Conservation (phyloP, 1,284 basidiomycete species). For the Coniferiporia sulphurascens region DNA sequence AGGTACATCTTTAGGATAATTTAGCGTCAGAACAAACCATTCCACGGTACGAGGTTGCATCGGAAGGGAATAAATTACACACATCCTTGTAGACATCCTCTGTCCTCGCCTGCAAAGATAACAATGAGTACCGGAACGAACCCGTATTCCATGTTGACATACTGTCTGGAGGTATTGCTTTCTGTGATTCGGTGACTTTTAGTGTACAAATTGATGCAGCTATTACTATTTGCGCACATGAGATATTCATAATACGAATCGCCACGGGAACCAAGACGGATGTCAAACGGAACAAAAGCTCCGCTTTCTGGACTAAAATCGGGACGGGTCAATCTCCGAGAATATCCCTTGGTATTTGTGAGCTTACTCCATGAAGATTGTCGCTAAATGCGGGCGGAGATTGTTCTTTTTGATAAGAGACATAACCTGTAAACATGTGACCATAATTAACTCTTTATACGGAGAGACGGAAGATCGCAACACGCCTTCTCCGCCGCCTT, state of each 20-base stretch:
- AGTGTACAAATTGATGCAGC: background rate
- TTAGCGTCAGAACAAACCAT: too few relatives aligned
- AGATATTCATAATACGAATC: slow-evolving; percentile 97
- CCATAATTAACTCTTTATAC: background rate
- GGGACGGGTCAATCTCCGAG: too few relatives aligned
- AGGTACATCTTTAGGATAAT: slow-evolving; percentile 69
- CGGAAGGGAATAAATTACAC: slow-evolving; percentile 21
- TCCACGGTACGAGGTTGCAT: too few relatives aligned
- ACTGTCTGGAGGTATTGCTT: slow-evolving; percentile 83
- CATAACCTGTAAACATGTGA: slow-evolving; percentile 54
- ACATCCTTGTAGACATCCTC: slow-evolving; percentile 79
- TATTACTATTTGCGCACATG: slow-evolving; percentile 52
- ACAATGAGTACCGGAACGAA: background rate
- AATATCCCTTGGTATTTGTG: too few relatives aligned
- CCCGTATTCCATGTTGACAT: slow-evolving; percentile 22
- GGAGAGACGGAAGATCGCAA: background rate
- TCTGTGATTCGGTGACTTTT: slow-evolving; percentile 32
- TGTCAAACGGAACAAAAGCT: slow-evolving; percentile 67
- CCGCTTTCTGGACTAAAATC: slow-evolving; percentile 57
- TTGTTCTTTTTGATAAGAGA: slow-evolving; percentile 58
- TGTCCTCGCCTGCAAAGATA: slow-evolving; percentile 52
- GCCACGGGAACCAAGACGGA: slow-evolving; percentile 87
- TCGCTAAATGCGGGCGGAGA: slow-evolving; percentile 68
- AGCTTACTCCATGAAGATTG: slow-evolving; percentile 79
- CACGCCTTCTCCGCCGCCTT: slow-evolving; percentile 70